Base-by-base conservation (phyloP, 78 protist species). In the Salpingoeca rosetta region DNA sequence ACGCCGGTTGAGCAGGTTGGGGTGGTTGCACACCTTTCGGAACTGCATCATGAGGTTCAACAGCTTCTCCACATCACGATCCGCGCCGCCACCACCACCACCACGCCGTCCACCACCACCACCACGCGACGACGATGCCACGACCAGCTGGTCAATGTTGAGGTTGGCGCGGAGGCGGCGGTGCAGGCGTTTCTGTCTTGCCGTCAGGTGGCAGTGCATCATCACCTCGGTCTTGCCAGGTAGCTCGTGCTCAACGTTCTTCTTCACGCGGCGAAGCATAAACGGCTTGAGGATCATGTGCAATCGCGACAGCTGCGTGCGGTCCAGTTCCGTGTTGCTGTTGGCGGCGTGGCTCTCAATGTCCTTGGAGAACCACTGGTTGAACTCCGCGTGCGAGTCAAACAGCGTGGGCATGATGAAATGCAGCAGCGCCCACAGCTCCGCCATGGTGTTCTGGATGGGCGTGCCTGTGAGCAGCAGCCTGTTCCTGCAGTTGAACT, bases 401-500 rank as follows among this genome's bases (percentile, higher is more conserved):
- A 97, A 96, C 43, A 91, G 86, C 37, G 65, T 79, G 31, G 97
- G 98, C 91, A 93, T 92, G 78, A 96, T 74, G 51, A 96, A 97
- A 56, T 92, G 89, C 44, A 97, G 89, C 75, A 97, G 87, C 73
- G 97, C 89, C 96, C 97, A 95, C 40, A 95, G 89, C 82, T 94
- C 97, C 2, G 86, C 65, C 90, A 95, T 84, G 82, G 85, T 42
- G 84, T 91, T 92, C 84, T 93, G 94, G 44, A 96, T 89, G 28
- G 98, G 98, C 36, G 97, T 95, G 77, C 90, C 99, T 74, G 99
- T 97, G 31, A 98, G 92, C 28, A 98, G 91, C 81, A 98, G 86
- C 27, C 99, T 92, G 56, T 94, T 92, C 56, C 94, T 85, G 77
- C 96, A 92, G 84, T 76, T 78, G 86, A 96, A 87, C 0, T 56